Conservation (phyloP, 2,329 filamentous ascomycete genomes). For the Spiromastix sp. region DNA sequence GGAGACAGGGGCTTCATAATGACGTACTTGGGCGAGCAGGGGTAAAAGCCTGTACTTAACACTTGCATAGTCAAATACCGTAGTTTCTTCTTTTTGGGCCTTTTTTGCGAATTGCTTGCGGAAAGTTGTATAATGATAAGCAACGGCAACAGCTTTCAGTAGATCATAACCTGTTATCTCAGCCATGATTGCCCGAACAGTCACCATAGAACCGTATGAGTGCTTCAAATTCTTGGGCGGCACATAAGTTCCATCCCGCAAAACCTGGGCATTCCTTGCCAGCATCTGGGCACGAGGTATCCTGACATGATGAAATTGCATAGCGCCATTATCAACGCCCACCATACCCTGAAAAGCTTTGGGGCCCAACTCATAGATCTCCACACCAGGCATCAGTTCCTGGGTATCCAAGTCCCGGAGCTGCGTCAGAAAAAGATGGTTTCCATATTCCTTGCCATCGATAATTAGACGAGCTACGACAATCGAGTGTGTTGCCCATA, state of each 20-base stretch:
- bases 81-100: slow-evolving; percentile 9
- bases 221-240: slow-evolving; percentile 20
- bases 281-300: slow-evolving; percentile 25
- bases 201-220: slow-evolving; percentile 26
- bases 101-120: slow-evolving; percentile 12
- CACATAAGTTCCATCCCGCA: slow-evolving; percentile 21
- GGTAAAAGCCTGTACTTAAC: slow-evolving; percentile 15
- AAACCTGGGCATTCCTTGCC: slow-evolving; percentile 18
- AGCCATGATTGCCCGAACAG: slow-evolving; percentile 20
- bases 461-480: slow-evolving; percentile 22
- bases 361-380: slow-evolving; percentile 21
- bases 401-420: slow-evolving; percentile 19
- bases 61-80: slow-evolving; percentile 16
- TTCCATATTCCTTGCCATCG: slow-evolving; percentile 17
- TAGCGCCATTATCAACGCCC: slow-evolving; percentile 21
- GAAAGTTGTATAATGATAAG: slow-evolving; percentile 20
- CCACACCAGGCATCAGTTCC: slow-evolving; percentile 16
- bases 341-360: slow-evolving; percentile 16
- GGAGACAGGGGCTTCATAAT: too few species aligned
- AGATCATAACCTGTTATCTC: slow-evolving; percentile 18
- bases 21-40: slow-evolving; percentile 12
- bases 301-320: slow-evolving; percentile 22
- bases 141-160: slow-evolving; percentile 24
- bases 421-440: slow-evolving; percentile 21
- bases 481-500: slow-evolving; percentile 20